Evolutionary conservation across 2,329 filamentous ascomycete genomes (phyloP), one percentile per base, ranked within the genome.

Genomic region (Aurifilum marmelostoma): DNA sequence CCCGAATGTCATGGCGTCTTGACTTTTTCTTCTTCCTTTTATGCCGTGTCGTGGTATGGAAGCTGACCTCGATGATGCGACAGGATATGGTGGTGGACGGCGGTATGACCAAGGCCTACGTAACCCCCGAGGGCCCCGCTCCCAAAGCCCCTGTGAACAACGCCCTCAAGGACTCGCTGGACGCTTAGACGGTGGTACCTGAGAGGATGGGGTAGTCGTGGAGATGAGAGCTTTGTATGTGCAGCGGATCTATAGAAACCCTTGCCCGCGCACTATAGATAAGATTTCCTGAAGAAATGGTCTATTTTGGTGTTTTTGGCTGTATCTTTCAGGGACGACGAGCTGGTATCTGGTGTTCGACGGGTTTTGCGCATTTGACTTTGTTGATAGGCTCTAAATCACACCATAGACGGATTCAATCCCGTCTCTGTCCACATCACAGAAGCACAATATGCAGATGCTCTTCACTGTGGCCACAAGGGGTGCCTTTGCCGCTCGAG

Each of bases 21-120:
- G 1, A 9, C 16, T 7, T 18, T 50, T 11, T 39, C 12, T 8
- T 6, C 41, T 47, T 8, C 41, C n/a, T n/a, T n/a, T n/a, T n/a
- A n/a, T n/a, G n/a, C n/a, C n/a, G n/a, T n/a, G 9, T 43, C 3
- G 27, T 1, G 27, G 24, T 12, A 43, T 39, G 54, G 24, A 65
- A 7, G 39, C 67, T 71, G 27, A 71, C 63, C 1, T 24, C 4
- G 37, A 61, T 43, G 11, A 37, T 41, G 34, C n/a, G 9, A 14
- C 91, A 89, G 69, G 96, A 98, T 78, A 97, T 98, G 82, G 91
- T 97, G 5, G 94, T 98, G 34, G 96, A 99, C 76, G 96, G 96
- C 69, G 95, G 95, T 70, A 93, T 99, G 92, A 95, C 90, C 76
- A 97, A 92, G 85, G 92, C 94, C 59, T 98, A 97, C 79, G 89